phyloP scores from a whole-genome alignment of 306 rosid species.

The Cucurbita moschata region DNA sequence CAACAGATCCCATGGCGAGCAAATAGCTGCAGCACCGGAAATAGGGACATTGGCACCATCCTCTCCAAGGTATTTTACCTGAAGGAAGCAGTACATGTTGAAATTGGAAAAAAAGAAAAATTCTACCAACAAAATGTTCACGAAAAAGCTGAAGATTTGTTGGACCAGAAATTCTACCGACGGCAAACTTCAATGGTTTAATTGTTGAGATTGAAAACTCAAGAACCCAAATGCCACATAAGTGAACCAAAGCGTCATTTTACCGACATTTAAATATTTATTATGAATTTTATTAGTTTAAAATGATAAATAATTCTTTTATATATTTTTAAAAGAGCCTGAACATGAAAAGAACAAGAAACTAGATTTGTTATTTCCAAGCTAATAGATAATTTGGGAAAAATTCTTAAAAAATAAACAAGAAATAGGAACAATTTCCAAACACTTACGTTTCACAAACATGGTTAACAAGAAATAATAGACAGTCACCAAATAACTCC shows the following conservation, averaged over 20 bases:
- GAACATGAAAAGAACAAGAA: not conserved
- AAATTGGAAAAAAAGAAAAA: not conserved
- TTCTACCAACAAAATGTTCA: no score
- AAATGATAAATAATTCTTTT: not conserved
- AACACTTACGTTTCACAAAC: not conserved
- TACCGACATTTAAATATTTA: not conserved
- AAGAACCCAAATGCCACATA: no score
- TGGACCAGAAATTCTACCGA: no score
- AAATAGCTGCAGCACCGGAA: conserved; percentile 82
- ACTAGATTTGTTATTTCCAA: not conserved
- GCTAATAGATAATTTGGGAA: not conserved
- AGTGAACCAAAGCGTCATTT: no score
- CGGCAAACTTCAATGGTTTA: no score
- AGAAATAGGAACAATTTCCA: not conserved
- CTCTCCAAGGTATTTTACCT: conserved; percentile 94
- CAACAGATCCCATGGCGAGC: conserved; percentile 97
- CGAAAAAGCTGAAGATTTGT: no score
- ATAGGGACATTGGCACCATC: conserved; percentile 69
- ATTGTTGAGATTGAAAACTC: no score
- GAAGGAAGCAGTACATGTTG: conserved; percentile 11
- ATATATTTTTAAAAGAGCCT: not conserved
- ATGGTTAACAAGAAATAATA: not conserved
- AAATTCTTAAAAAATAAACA: not conserved
- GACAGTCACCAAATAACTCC: not conserved
- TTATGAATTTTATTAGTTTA: not conserved